These are phyloP conservation scores for Chenopodium berlandieri DNA, from an alignment of 148 eudicot species.

Conservation along the genomic window DNA sequence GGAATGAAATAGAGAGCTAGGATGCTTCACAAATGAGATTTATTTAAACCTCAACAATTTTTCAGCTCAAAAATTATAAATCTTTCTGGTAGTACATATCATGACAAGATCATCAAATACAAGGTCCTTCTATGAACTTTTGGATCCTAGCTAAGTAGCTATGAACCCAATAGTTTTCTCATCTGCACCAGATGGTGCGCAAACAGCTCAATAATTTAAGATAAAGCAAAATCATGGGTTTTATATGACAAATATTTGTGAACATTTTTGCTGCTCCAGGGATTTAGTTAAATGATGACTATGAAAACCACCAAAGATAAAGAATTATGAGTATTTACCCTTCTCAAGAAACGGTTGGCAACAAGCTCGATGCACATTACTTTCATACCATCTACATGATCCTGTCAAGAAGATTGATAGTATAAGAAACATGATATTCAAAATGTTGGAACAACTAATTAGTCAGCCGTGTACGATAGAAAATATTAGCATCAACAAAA, in stretches of 20 bases:
- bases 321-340: conserved; percentile 36
- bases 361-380: conserved; percentile 92
- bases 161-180: not conserved
- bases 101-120: not conserved
- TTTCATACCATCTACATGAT: conserved; percentile 40
- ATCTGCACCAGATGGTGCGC: not conserved
- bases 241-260: not conserved
- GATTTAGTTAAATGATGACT: not conserved
- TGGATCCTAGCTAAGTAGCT: not conserved
- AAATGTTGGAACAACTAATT: not conserved
- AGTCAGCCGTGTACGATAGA: not conserved
- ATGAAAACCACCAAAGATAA: not conserved
- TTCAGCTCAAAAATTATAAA: not conserved
- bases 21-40: not conserved
- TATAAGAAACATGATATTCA: conserved; percentile 15
- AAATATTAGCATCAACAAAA: not conserved
- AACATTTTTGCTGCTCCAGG: not conserved
- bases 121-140: not conserved
- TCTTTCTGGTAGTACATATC: not conserved
- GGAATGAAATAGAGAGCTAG: not conserved
- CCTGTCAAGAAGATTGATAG: conserved; percentile 22
- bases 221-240: not conserved
- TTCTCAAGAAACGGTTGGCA: conserved; percentile 88
- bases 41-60: not conserved
- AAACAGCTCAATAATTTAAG: not conserved